Evolutionary conservation across 164 flowering plant species (phyloP).

Genomic region (Berberis thunbergii): DNA sequence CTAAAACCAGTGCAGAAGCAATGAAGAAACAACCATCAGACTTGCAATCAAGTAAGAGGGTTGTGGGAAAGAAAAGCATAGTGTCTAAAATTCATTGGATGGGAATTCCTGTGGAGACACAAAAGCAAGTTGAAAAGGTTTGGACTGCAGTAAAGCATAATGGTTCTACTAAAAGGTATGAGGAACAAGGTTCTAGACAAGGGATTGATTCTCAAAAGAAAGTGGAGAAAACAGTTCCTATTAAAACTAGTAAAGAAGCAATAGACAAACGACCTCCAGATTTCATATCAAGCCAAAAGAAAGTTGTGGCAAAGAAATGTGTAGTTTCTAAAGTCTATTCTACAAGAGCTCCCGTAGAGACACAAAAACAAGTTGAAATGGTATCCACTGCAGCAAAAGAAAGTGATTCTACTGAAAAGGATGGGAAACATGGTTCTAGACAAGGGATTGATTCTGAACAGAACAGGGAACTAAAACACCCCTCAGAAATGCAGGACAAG

Average conservation of each 20-base stretch:
- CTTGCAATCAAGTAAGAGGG: too few species aligned
- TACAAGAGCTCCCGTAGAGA: conserved; percentile 13
- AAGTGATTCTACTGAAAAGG: conserved; percentile 9
- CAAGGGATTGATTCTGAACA: conserved; percentile 8
- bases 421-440: conserved; percentile 5
- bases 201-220: too few species aligned
- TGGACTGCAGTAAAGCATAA: too few species aligned
- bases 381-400: conserved; percentile 9
- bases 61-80: too few species aligned
- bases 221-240: too few species aligned
- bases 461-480: conserved; percentile 18
- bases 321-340: conserved; percentile 9
- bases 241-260: conserved; percentile 9
- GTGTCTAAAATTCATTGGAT: too few species aligned
- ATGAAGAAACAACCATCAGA: too few species aligned
- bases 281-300: conserved; percentile 8
- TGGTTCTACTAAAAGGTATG: too few species aligned
- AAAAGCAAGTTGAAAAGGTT: too few species aligned
- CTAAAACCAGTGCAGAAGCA: too few species aligned
- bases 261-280: conserved; percentile 1
- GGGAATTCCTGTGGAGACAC: too few species aligned
- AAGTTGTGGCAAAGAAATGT: conserved; percentile 16
- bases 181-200: too few species aligned
- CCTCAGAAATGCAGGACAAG: conserved; percentile 8
- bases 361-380: conserved; percentile 3